These are phyloP conservation scores for Camillea tinctor DNA, from an alignment of 2,329 filamentous ascomycete species.

Conservation along the genomic window DNA sequence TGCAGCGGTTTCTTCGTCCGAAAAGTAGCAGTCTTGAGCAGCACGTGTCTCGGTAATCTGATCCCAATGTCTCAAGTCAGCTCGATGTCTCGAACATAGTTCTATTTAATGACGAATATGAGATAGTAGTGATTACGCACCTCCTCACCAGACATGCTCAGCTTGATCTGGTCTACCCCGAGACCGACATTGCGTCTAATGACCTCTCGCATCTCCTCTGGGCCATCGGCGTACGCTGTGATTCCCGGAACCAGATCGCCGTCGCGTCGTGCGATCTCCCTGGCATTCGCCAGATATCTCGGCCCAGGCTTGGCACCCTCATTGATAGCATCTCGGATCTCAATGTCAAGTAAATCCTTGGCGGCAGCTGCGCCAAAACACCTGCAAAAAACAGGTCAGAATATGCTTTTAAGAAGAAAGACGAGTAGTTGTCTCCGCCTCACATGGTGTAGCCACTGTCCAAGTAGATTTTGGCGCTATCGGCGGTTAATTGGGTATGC, in stretches of 20 bases:
- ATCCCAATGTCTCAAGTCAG: not conserved
- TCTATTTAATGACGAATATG: not conserved
- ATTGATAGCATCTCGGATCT: constrained; percentile 49
- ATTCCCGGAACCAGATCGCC: constrained; percentile 43
- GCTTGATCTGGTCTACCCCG: constrained; percentile 44
- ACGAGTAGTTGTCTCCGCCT: not conserved
- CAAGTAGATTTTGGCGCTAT: constrained; percentile 42
- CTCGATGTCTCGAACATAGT: not conserved
- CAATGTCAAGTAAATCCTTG: constrained; percentile 44
- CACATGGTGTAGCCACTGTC: constrained; percentile 50
- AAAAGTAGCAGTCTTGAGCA: constrained; percentile 40
- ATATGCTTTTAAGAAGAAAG: not conserved
- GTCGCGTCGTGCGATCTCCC: constrained; percentile 45
- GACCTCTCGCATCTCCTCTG: constrained; percentile 39
- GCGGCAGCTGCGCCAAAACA: constrained; percentile 47
- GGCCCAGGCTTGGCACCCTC: constrained; percentile 47
- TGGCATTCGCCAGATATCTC: constrained; percentile 46
- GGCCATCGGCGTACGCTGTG: constrained; percentile 36
- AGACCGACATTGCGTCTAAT: constrained; percentile 36
- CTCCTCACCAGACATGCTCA: constrained; percentile 38
- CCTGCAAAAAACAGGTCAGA: not conserved
- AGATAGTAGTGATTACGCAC: not conserved
- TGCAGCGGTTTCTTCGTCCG: constrained; percentile 44
- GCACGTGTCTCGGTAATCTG: constrained; percentile 13
- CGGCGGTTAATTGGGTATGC: constrained; percentile 44